These are phyloP conservation scores for Hysterium pulicare DNA, from an alignment of 2,329 filamentous ascomycete genomes.

Conservation along the genomic window DNA sequence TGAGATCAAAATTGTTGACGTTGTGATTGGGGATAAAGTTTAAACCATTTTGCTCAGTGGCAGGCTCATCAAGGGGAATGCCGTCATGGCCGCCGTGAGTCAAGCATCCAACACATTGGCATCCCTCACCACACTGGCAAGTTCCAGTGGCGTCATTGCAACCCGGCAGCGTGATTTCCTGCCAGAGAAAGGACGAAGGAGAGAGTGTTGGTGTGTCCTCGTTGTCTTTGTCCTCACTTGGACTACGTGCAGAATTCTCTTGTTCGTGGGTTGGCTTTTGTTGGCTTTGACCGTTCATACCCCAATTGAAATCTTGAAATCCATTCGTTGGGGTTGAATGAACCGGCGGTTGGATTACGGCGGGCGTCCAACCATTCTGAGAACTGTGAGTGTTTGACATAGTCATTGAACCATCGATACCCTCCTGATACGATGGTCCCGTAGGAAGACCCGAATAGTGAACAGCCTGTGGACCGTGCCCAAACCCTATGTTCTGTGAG, in stretches of 20 bases:
- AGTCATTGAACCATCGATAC: constrained; percentile 14
- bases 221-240: constrained; percentile 22
- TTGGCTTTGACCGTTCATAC: neutral
- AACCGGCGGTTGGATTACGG: constrained; percentile 7
- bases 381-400: constrained; percentile 16
- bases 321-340: constrained; percentile 12
- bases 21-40: neutral
- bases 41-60: constrained; percentile 1
- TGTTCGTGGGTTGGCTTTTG: constrained; percentile 8
- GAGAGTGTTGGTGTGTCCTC: constrained; percentile 34
- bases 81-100: constrained; percentile 52
- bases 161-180: constrained; percentile 34
- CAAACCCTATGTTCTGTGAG: constrained; percentile 11
- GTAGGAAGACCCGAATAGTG: constrained; percentile 17
- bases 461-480: constrained; percentile 13
- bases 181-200: constrained; percentile 37
- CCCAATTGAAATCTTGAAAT: constrained; percentile 14
- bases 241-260: constrained; percentile 1
- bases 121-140: constrained; percentile 52
- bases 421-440: constrained; percentile 19
- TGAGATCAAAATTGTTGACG: neutral
- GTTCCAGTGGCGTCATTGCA: constrained; percentile 50
- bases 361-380: constrained; percentile 24
- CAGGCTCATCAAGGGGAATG: constrained; percentile 29
- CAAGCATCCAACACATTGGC: constrained; percentile 51